Evolutionary conservation across 805 yeast genomes (phyloP), one percentile per base, ranked within the genome.

Genomic region (Kodamaea kaohsiungensis): DNA sequence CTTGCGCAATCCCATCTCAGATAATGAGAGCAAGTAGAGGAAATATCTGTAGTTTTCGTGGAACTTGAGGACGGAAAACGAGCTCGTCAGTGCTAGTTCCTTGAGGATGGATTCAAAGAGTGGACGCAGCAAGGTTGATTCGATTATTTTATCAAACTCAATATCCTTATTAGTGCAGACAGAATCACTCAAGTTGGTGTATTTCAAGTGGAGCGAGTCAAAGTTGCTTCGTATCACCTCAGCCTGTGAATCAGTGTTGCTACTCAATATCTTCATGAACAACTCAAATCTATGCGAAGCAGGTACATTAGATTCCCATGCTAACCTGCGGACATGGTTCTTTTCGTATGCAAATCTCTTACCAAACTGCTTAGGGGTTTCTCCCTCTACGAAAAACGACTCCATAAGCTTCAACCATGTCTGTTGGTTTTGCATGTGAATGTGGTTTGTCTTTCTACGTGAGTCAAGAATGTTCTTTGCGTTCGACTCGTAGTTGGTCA

Each of bases 291-390:
- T 56, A 45, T 65, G 52, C 19, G 56, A 54, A 1, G 57, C 59
- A 1, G 77, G 68, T 22, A 71, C 62, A 46, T 65, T 68, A 1
- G 73, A 68, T 15, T 72, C 74, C 80, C 80, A 76, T 8, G 62
- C 62, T 51, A 75, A 62, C 47, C 66, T 70, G 27, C 79, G 59
- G 50, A 72, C 59, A 5, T 54, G 46, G 48, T 62, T 64, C 53
- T 71, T 74, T 1, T 73, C 75, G 33, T 58, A 49, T 12, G 59
- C 52, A 42, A 72, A 58, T 53, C 59, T 65, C 47, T 64, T 67
- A 37, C 54, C 53, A 51, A 73, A 68, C 25, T 57, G 62, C 51
- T 64, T 62, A 3, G 53, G 27, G 13, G 53, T 49, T 6, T 55
- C 56, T 7, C 48, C 52, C 10, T 55, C 55, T n/a, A 35, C 52